A percentile compares a stretch with the other conserved stretches of the same genome.
Conservation (phyloP, 1,284 basidiomycete genomes). For the Salmacisia buchloeana region DNA sequence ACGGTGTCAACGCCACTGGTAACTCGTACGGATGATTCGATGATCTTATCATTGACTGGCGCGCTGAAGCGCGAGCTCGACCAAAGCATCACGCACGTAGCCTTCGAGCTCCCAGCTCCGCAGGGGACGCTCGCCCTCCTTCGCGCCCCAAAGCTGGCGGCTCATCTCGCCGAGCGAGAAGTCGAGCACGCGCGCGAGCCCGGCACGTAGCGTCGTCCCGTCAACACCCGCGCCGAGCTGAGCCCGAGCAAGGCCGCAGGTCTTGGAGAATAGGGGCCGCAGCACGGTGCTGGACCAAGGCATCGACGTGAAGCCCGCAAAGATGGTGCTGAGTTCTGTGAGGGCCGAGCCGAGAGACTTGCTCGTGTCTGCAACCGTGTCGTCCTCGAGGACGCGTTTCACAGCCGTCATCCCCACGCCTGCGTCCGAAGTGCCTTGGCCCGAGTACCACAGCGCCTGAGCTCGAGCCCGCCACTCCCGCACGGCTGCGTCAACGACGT, state of each 20-base stretch:
- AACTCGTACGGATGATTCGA: too few species aligned
- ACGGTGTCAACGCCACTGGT: too few species aligned
- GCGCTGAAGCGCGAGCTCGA: neutral
- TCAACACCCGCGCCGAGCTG: neutral
- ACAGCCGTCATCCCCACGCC: neutral
- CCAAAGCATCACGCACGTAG: neutral
- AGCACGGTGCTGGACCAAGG: conserved; percentile 2
- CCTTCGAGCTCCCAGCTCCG: neutral
- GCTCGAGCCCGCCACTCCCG: neutral
- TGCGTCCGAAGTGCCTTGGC: neutral
- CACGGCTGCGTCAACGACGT: neutral
- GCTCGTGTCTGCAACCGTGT: neutral
- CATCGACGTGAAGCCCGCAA: neutral
- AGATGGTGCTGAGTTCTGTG: neutral
- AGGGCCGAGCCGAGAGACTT: too few species aligned
- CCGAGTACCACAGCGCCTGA: neutral
- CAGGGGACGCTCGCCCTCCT: neutral
- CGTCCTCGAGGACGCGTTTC: too few species aligned
- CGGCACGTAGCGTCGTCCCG: neutral
- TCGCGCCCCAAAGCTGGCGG: neutral
- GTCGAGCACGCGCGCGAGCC: neutral
- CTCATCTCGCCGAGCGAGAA: neutral
- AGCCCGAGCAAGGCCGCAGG: neutral
- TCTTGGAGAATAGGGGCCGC: neutral
- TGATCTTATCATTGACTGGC: too few species aligned